phyloP scores from a whole-genome alignment of 495 filamentous ascomycete species.

The Chaetomium tenue region DNA sequence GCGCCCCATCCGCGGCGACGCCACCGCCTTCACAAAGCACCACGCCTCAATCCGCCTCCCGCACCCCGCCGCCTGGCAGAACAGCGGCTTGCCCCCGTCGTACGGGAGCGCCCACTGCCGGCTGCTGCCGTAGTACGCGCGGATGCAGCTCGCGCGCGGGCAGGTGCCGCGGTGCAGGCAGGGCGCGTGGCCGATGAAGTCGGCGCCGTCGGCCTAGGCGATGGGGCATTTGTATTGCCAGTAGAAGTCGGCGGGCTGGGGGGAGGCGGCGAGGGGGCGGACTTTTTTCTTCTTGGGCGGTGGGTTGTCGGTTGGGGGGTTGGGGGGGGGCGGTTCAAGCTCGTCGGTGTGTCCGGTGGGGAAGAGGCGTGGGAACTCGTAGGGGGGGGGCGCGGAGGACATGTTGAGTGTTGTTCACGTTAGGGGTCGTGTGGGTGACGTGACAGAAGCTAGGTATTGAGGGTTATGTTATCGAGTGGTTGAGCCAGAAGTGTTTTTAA shows the following conservation, averaged over 20 bases:
- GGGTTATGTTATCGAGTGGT: not conserved
- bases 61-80: slow-evolving; percentile 12
- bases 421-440: not conserved
- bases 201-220: not conserved
- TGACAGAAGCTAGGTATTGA: not conserved
- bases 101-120: not conserved
- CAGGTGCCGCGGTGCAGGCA: slow-evolving; percentile 19
- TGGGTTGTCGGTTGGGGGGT: not conserved
- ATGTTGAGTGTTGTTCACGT: not conserved
- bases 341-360: not conserved
- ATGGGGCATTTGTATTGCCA: slow-evolving; percentile 14
- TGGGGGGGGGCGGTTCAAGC: not conserved
- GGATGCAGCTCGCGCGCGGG: not conserved
- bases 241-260: not conserved
- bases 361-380: not conserved
- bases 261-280: not conserved
- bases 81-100: not conserved
- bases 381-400: not conserved
- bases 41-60: not conserved
- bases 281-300: not conserved
- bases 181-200: slow-evolving; percentile 18
- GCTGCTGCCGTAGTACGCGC: slow-evolving; percentile 15
- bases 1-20: not conserved
- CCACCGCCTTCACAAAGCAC: not conserved
- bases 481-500: not conserved